Conservation (phyloP, 2,329 filamentous ascomycete genomes). For the Metarhizium sp. region DNA sequence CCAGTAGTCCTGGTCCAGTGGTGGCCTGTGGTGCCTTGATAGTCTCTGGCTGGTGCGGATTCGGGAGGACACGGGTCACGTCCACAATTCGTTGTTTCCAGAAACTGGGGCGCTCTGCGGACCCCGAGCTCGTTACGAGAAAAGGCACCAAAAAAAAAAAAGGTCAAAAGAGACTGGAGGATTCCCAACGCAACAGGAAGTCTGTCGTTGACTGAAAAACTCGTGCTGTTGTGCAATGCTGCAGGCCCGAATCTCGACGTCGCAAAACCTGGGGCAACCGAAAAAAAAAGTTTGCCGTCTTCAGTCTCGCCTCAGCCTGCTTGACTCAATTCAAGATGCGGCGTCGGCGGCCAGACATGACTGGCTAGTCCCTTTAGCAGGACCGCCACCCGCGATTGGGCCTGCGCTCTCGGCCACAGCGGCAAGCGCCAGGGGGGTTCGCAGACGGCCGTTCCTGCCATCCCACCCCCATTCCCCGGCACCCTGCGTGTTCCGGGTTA, state of each 20-base stretch:
- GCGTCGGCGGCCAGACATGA: background rate
- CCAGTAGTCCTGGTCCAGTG: background rate
- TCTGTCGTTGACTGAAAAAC: background rate
- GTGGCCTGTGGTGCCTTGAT: background rate
- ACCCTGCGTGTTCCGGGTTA: background rate
- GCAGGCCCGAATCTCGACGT: background rate
- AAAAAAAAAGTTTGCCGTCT: background rate
- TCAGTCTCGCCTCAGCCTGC: background rate
- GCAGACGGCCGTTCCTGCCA: background rate
- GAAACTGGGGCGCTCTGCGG: background rate
- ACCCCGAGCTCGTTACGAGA: background rate
- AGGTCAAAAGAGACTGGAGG: background rate
- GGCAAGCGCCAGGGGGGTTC: background rate
- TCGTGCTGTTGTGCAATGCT: background rate
- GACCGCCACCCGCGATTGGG: background rate
- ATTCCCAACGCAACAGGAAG: background rate
- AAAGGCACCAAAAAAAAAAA: background rate
- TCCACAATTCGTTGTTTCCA: background rate
- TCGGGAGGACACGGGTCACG: conserved; percentile 5
- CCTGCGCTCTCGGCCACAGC: background rate
- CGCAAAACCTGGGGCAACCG: background rate
- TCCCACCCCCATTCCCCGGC: background rate
- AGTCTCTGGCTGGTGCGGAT: background rate
- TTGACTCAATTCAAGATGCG: background rate
- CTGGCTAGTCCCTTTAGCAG: background rate